Base-by-base conservation (phyloP, 2,329 filamentous ascomycete species). In the Huntiella abstrusa region DNA sequence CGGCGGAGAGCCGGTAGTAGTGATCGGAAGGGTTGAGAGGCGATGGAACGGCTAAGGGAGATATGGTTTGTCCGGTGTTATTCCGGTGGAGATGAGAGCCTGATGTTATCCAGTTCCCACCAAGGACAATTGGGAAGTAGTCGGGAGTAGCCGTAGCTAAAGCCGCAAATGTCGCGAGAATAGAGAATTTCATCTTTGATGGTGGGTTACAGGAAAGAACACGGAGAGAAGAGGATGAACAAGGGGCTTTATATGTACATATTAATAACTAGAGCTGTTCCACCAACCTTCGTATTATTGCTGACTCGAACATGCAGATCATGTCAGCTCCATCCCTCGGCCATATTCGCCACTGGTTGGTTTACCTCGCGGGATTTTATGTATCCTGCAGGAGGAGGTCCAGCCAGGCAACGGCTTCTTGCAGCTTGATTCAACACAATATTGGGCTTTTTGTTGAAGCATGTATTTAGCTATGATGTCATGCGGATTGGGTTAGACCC, bases 41-140 rank as follows among this genome's bases (percentile, higher is more conserved):
- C 6, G 39, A 7, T 4, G 48, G 48, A 13, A 49, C 36, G 19
- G 48, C 48, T 15, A 49, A 28, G 37, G 48, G 48, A 4, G 40
- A 49, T 8, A 44, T 22, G 15, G 33, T 19, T 12, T 44, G 47
- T 2, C 38, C 41, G 33, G 48, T 49, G 40, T 41, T 41, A 43
- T 49, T 49, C 13, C 44, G 48, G 28, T 46, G 48, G 40, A 49
- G 41, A 15, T 46, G 33, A 15, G 48, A 35, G 11, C 37, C 36
- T 40, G 46, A 43, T 35, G 48, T 49, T 11, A 49, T 39, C 12
- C 32, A 19, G 41, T 49, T 49, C 36, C 48, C 48, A 6, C 48
- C 48, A 40, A 49, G 19, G 37, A 49, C 15, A 37, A 44, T 44
- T 5, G 47, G 34, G 38, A 49, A 49, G 44, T 49, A 49, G 44